A percentile compares a stretch with the other conserved stretches of the same genome.
Evolutionary conservation across 345 rosid species (phyloP).

Genomic region (Abelmoschus esculentus): DNA sequence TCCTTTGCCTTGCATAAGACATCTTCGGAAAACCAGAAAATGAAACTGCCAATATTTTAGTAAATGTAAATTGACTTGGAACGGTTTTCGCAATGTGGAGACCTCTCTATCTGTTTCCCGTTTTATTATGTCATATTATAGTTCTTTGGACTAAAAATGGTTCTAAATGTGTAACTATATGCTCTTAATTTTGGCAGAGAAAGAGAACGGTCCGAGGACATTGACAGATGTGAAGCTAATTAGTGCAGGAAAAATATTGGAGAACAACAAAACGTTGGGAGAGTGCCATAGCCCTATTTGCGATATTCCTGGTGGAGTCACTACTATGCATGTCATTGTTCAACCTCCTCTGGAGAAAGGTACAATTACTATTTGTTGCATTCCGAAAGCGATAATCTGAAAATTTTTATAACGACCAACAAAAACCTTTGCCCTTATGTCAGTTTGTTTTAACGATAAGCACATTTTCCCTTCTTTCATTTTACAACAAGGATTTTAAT

Average conservation of each 20-base stretch:
- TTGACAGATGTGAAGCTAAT: conserved; percentile 85
- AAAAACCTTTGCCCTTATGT: too few species aligned
- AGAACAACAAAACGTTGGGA: conserved; percentile 68
- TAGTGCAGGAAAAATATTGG: conserved; percentile 89
- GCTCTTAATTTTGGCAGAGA: conserved; percentile 37
- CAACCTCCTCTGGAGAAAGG: conserved; percentile 81
- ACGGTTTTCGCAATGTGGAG: neutral
- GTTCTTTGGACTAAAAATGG: neutral
- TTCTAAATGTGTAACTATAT: neutral
- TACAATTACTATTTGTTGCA: conserved; percentile 9
- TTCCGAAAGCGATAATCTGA: neutral
- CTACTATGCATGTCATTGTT: conserved; percentile 95
- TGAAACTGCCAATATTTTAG: too few species aligned
- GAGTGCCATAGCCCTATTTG: conserved; percentile 81
- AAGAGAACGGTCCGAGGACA: conserved; percentile 80
- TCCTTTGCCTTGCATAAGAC: neutral
- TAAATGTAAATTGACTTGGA: too few species aligned
- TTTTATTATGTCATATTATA: neutral
- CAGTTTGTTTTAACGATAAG: too few species aligned
- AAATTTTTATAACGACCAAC: too few species aligned
- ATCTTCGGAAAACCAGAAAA: too few species aligned
- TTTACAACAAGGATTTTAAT: too few species aligned
- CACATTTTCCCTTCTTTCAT: too few species aligned
- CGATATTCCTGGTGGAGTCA: conserved; percentile 72
- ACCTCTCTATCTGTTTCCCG: neutral